Conservation (phyloP, 2,329 filamentous ascomycete genomes). For the Grosmannia clavigera region DNA sequence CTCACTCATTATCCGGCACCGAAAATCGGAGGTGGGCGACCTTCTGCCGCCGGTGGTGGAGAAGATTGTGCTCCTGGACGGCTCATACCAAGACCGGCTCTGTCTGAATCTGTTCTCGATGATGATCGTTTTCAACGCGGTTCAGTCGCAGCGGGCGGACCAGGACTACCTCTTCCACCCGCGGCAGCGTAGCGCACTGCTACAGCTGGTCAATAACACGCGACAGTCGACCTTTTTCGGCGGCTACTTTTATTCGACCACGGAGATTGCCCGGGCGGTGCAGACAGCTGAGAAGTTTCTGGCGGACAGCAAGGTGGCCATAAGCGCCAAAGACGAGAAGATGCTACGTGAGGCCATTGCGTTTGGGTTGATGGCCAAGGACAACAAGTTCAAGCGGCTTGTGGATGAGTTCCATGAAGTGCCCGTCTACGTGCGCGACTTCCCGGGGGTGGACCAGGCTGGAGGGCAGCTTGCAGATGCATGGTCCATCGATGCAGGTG, state of each 20-base stretch:
- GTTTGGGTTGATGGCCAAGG: slow-evolving; percentile 46
- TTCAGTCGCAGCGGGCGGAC: slow-evolving; percentile 76
- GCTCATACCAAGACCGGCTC: slow-evolving; percentile 73
- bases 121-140: slow-evolving; percentile 71
- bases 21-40: slow-evolving; percentile 53
- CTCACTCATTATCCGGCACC: slow-evolving; percentile 71
- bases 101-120: slow-evolving; percentile 77
- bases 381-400: slow-evolving; percentile 50
- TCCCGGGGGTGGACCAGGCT: slow-evolving; percentile 34
- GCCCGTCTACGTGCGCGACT: slow-evolving; percentile 56
- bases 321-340: slow-evolving; percentile 46
- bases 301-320: slow-evolving; percentile 42
- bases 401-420: slow-evolving; percentile 66
- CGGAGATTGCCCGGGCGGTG: slow-evolving; percentile 51
- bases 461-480: slow-evolving; percentile 33
- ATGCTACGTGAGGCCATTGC: slow-evolving; percentile 53
- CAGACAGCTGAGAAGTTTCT: slow-evolving; percentile 58
- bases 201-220: slow-evolving; percentile 62
- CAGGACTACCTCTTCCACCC: slow-evolving; percentile 82
- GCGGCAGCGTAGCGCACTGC: slow-evolving; percentile 53
- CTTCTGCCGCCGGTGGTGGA: slow-evolving; percentile 63
- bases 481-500: slow-evolving; percentile 52
- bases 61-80: slow-evolving; percentile 60
- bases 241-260: slow-evolving; percentile 59
- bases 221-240: slow-evolving; percentile 76